Base-by-base conservation (phyloP, 441 rosid species). In the Arabidopsis lyrata region DNA sequence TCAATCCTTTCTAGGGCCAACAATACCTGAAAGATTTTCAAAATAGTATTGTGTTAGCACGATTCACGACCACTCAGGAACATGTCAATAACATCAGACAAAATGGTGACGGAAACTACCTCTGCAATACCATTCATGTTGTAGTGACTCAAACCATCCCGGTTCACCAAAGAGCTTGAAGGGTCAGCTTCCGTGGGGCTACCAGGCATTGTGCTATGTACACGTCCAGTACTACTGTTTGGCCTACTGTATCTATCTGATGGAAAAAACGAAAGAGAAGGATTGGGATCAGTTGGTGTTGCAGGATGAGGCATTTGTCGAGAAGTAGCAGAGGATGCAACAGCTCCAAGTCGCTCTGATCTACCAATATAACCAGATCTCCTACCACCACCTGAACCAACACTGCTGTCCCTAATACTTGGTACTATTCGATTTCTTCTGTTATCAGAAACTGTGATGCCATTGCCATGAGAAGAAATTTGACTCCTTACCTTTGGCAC, bases 1-100 rank as follows among this genome's bases (percentile, higher is more conserved):
- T 90, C 97, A 81, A 91, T 86, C 79, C 96, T 91, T 83, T 91
- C 95, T 48, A 95, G 92, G 58, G 96, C 90, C 78, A 86, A 78
- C 57, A 93, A 78, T 65, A 86, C 87, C 99, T 95, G 58, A 66
- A 47, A 49, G 6, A 59, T 42, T 59, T 72, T 44, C 34, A 53
- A 66, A 18, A 32, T 66, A 66, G 8, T 18, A 58, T 62, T 18
- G n/a, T 59, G 63, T 58, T 58, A 64, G 6, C 49, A 58, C 11
- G 1, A 29, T 55, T 8, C 47, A 69, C n/a, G 5, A 31, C 50
- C 44, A 48, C 27, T 16, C 14, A n/a, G 2, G 49, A 70, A 57
- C 56, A 72, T 72, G 24, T 27, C 58, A 77, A 13, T 55, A 48
- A 77, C 44, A 78, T 20, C 36, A 76, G 77, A 45, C 59, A 57